A percentile compares a stretch with the other conserved stretches of the same genome.
Evolutionary conservation across 495 filamentous ascomycete genomes (phyloP).

Genomic region (Hypoxylon cercidicola): DNA sequence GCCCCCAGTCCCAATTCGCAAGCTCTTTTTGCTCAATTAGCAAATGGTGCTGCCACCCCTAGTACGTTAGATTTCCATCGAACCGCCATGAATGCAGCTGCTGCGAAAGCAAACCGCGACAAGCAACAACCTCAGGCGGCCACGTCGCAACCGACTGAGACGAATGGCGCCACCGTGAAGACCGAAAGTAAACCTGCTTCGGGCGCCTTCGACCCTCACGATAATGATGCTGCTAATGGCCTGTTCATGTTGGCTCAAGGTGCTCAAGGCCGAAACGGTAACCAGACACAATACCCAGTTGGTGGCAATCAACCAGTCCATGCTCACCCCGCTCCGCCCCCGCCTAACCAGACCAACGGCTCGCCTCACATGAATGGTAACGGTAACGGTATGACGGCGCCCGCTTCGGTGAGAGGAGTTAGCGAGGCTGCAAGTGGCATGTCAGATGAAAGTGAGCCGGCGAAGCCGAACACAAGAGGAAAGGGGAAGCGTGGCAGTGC

Average conservation of each 20-base stretch:
- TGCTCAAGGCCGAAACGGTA: conserved; percentile 73
- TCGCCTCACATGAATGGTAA: conserved; percentile 63
- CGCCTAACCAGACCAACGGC: conserved; percentile 56
- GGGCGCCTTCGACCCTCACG: conserved; percentile 81
- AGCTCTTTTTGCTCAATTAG: conserved; percentile 79
- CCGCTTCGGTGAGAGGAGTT: conserved; percentile 60
- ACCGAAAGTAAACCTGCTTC: conserved; percentile 56
- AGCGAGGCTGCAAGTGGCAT: conserved; percentile 76
- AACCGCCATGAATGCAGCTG: conserved; percentile 85
- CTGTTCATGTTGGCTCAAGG: conserved; percentile 88
- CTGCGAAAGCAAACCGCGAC: conserved; percentile 63
- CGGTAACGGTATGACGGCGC: conserved; percentile 48
- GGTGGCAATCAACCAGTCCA: conserved; percentile 59
- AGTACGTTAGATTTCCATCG: conserved; percentile 94
- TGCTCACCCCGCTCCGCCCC: conserved; percentile 44
- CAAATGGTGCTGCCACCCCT: conserved; percentile 85
- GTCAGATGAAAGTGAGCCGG: conserved; percentile 78
- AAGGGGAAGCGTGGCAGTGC: conserved; percentile 73
- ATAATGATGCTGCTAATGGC: conserved; percentile 96
- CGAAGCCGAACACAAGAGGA: conserved; percentile 67
- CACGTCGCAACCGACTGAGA: conserved; percentile 62
- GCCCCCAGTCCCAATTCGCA: conserved; percentile 88
- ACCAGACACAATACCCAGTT: conserved; percentile 64
- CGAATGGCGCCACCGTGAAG: conserved; percentile 55
- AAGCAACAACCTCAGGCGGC: conserved; percentile 52